Base-by-base conservation (phyloP, 352 stramenopile genomes). In the Globisporangium radiosum region DNA sequence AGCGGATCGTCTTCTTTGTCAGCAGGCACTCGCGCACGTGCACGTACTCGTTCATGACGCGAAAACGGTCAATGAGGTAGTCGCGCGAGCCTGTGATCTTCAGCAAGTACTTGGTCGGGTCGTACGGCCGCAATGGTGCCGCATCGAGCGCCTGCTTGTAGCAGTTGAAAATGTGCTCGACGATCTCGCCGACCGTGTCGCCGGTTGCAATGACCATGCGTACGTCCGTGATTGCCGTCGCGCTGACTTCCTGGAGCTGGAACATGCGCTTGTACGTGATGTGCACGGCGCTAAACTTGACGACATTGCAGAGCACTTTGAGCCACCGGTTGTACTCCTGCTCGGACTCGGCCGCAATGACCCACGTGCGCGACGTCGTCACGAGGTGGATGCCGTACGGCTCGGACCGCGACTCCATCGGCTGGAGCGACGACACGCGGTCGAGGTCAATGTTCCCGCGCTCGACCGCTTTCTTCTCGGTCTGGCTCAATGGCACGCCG, bases 161-260 rank as follows among this genome's bases (percentile, higher is more conserved):
- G 60, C 81, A 94, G 57, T 92, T 90, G 62, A 94, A 94, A 36
- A 94, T 92, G 56, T 91, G 81, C 75, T 92, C 85, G 36, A 94
- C 85, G 64, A 92, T 92, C 66, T 94, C 79, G 5, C 78, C 81
- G n/a, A 94, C 85, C 1, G 85, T 94, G 64, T 94, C 84, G 5
- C 80, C 76, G 0, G 83, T 89, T 1, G 80, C 77, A 36, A 92
- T 86, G 47, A 92, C 81, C 82, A 94, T 92, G 37, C 85, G 83
- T 56, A 92, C 85, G 66, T 94, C 85, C 17, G 82, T 94, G 17
- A 92, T 86, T 9, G 82, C 85, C 48, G 87, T 86, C 0, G 82
- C 70, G 52, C 83, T 94, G 51, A 94, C 85, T 80, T 94, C 82
- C 53, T 91, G 76, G 54, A 94, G 58, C 52, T 92, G 75, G 38